These are phyloP conservation scores for Brettanomyces naardenensis DNA, from an alignment of 805 yeast species.

Conservation along the genomic window DNA sequence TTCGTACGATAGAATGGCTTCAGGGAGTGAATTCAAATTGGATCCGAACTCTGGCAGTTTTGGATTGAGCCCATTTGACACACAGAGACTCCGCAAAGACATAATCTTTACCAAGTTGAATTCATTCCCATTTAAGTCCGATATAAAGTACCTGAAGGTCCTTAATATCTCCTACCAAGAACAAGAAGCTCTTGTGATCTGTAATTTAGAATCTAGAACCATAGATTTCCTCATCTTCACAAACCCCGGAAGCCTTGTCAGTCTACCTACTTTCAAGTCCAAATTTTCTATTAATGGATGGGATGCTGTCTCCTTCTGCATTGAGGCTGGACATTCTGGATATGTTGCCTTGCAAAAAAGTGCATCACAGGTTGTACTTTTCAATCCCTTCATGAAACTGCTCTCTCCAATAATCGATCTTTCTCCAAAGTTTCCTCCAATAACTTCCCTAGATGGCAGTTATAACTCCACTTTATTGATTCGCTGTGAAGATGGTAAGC, in stretches of 20 bases:
- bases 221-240: slow-evolving; percentile 45
- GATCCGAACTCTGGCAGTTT: slow-evolving; percentile 19
- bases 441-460: slow-evolving; percentile 15
- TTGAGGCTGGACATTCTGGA: slow-evolving; percentile 30
- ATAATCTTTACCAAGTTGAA: slow-evolving; percentile 60
- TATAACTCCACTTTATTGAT: slow-evolving; percentile 20
- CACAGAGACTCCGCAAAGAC: slow-evolving; percentile 46
- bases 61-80: slow-evolving; percentile 18
- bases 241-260: slow-evolving; percentile 23
- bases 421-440: slow-evolving; percentile 16
- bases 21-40: slow-evolving; percentile 26
- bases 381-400: slow-evolving; percentile 52
- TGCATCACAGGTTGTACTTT: slow-evolving; percentile 29
- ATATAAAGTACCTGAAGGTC: slow-evolving; percentile 26
- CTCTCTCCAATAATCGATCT: slow-evolving; percentile 28
- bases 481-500: slow-evolving; percentile 13
- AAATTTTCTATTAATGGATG: slow-evolving; percentile 17
- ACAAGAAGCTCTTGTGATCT: slow-evolving; percentile 55
- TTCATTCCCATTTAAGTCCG: slow-evolving; percentile 27
- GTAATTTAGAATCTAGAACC: slow-evolving; percentile 33
- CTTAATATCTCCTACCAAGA: slow-evolving; percentile 36
- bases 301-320: slow-evolving; percentile 34
- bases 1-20: slow-evolving; percentile 38
- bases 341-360: slow-evolving; percentile 35
- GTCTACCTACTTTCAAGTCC: slow-evolving; percentile 17